Evolutionary conservation across 1,284 basidiomycete species (phyloP).

Genomic region (Irpex sp.): DNA sequence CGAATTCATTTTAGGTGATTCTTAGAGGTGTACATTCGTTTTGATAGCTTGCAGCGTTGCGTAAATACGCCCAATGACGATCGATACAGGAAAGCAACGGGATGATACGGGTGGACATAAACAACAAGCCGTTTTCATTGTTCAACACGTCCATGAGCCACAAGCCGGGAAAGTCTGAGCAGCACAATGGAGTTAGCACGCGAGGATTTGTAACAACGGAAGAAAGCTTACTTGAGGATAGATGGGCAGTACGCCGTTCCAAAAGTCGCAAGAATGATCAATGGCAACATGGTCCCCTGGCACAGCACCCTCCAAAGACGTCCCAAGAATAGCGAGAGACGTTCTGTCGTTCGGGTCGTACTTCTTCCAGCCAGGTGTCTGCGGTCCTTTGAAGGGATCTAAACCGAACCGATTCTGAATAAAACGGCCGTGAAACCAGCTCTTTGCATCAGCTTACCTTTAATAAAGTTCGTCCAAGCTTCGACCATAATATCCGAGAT

Average conservation of each 20-base stretch:
- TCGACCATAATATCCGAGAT: conserved; percentile 38
- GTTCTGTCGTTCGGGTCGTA: conserved; percentile 21
- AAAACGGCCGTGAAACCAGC: background rate
- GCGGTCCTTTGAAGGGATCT: conserved; percentile 24
- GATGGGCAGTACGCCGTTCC: conserved; percentile 24
- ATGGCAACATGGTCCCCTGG: conserved; percentile 19
- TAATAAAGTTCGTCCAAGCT: conserved; percentile 42
- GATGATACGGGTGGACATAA: too few relatives aligned
- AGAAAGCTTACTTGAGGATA: conserved; percentile 20
- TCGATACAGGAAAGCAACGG: too few relatives aligned
- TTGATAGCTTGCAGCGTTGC: background rate
- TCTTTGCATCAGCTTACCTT: conserved; percentile 23
- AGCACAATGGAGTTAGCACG: background rate
- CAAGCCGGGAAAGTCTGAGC: conserved; percentile 15
- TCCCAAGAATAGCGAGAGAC: conserved; percentile 22
- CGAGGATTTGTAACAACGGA: background rate
- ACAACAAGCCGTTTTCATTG: too few relatives aligned
- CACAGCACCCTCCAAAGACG: conserved; percentile 18
- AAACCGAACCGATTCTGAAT: background rate
- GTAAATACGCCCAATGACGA: background rate
- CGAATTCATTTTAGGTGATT: too few relatives aligned
- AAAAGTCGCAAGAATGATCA: conserved; percentile 22
- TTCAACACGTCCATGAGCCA: conserved; percentile 12
- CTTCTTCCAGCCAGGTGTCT: conserved; percentile 21
- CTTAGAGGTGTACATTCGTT: background rate